Percentiles rank a stretch among this genome's conserved stretches.
phyloP scores from a whole-genome alignment of 495 filamentous ascomycete species.

The Talaromyces ruber region DNA sequence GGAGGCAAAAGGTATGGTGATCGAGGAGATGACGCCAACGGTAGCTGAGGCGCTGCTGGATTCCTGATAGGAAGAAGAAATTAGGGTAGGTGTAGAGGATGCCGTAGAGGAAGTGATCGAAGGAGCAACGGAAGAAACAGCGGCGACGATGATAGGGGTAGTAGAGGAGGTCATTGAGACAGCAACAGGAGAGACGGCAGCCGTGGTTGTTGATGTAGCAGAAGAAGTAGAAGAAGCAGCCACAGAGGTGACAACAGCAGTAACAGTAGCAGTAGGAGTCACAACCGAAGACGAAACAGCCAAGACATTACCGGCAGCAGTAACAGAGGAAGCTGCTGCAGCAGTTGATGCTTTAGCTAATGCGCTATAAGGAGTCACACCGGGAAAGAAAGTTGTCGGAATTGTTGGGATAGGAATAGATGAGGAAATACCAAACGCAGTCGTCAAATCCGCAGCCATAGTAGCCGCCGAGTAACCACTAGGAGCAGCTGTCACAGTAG shows the following conservation, averaged over 20 bases:
- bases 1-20: neutral
- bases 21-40: neutral
- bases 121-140: no score
- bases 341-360: neutral
- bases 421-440: neutral
- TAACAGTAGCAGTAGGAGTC: neutral
- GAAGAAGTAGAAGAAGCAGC: neutral
- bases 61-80: neutral
- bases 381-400: neutral
- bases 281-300: neutral
- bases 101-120: neutral
- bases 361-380: neutral
- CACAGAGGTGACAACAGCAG: no score
- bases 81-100: neutral
- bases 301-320: neutral
- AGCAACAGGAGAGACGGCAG: neutral
- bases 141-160: neutral
- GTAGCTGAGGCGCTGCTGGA: neutral
- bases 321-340: neutral
- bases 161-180: neutral
- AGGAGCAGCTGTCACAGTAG: constrained; percentile 24
- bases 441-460: constrained; percentile 38
- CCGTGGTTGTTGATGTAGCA: neutral
- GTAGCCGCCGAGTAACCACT: constrained; percentile 39
- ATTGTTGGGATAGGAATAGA: neutral